Evolutionary conservation across 176 grass and related monocot species (phyloP).

Genomic region (Cocos nucifera): DNA sequence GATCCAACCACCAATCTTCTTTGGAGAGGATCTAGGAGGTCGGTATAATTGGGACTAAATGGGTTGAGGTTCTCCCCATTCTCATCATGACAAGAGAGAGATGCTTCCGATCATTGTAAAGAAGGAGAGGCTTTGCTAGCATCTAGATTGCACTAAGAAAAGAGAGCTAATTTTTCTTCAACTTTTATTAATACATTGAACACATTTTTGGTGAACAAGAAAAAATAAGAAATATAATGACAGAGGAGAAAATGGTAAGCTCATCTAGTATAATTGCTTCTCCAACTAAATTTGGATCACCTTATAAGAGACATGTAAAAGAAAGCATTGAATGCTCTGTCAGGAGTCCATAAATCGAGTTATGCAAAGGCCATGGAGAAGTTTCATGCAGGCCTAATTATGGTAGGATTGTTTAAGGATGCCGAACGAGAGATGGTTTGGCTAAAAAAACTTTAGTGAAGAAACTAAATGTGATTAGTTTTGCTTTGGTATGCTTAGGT

Average conservation of each 20-base stretch:
- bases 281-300: background rate
- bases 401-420: conserved; percentile 6
- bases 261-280: background rate
- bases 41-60: too few species aligned
- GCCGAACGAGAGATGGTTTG: background rate
- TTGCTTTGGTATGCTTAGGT: too few species aligned
- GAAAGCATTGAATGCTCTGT: conserved; percentile 8
- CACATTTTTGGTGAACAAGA: too few species aligned
- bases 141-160: background rate
- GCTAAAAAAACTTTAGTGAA: background rate
- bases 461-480: too few species aligned
- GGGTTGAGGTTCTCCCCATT: too few species aligned
- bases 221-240: background rate
- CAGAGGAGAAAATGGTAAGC: background rate
- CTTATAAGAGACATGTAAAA: background rate
- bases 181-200: too few species aligned
- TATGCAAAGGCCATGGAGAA: conserved; percentile 5
- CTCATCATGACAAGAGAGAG: too few species aligned
- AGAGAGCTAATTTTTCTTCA: background rate
- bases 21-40: too few species aligned
- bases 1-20: too few species aligned
- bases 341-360: background rate
- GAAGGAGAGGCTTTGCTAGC: background rate
- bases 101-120: too few species aligned
- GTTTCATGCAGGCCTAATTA: conserved; percentile 2